A percentile compares a stretch with the other conserved stretches of the same genome.
Evolutionary conservation across 2,329 filamentous ascomycete species (phyloP).

Genomic region (Penicillium italicum): DNA sequence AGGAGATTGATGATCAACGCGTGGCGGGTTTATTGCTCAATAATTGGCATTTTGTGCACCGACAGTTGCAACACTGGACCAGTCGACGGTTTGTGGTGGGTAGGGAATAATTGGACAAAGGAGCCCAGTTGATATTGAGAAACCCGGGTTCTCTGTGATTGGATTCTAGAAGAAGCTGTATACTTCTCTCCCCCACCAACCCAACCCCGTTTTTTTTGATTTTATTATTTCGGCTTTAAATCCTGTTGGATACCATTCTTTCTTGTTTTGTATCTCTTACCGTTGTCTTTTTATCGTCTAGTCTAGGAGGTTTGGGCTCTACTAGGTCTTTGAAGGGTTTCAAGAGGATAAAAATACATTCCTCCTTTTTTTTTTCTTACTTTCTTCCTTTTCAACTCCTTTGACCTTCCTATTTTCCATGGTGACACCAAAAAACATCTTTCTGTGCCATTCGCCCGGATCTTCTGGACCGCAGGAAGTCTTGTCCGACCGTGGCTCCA

Average conservation of each 20-base stretch:
- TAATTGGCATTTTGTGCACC: slow-evolving; percentile 36
- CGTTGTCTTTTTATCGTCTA: too few species aligned
- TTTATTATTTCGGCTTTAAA: background rate
- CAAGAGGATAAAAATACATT: background rate
- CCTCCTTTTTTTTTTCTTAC: too few species aligned
- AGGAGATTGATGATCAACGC: slow-evolving; percentile 27
- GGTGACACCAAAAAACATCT: background rate
- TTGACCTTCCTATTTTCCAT: background rate
- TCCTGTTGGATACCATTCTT: slow-evolving; percentile 9
- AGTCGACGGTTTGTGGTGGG: background rate
- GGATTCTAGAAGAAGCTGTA: background rate
- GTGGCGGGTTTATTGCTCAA: slow-evolving; percentile 35
- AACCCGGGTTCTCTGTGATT: background rate
- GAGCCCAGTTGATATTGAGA: background rate
- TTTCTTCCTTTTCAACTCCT: background rate
- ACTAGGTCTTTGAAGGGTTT: background rate
- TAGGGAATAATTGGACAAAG: background rate
- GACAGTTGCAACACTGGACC: slow-evolving; percentile 31
- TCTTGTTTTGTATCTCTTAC: background rate
- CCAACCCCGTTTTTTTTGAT: slow-evolving; percentile 4
- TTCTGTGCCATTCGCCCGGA: slow-evolving; percentile 20
- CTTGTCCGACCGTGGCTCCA: slow-evolving; percentile 28
- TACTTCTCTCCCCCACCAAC: background rate
- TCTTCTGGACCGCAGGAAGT: slow-evolving; percentile 28
- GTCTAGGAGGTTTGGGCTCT: background rate